Base-by-base conservation (phyloP, 140 eudicot species). In the Cichorium intybus region DNA sequence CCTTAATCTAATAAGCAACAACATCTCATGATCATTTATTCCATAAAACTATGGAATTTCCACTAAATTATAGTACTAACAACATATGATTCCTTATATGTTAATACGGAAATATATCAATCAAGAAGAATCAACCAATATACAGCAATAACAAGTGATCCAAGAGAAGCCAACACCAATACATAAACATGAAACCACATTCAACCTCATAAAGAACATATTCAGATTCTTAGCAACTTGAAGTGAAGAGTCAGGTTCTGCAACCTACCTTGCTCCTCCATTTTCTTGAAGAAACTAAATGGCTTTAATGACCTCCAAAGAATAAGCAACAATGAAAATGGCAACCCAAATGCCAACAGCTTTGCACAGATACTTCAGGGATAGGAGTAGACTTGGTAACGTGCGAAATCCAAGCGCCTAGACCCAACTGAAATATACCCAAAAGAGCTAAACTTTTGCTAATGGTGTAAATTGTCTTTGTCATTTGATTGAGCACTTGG, bases 191-290 rank as follows among this genome's bases (percentile, higher is more conserved):
- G 93, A 61, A 73, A 88, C 93, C 50, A 85, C 89, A 21, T 80
- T 85, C 77, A 85, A 63, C 63, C 98, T 77, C 43, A 74, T 76
- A 64, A 88, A 92, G 22, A 92, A 79, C 75, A 86, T 77, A 71
- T 80, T 84, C 80, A 92, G 56, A 69, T 77, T 78, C 84, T 92
- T 92, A 29, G 89, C 79, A 78, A 85, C 80, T 77, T 92, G 98
- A 50, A 92, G 88, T 14, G 89, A 24, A 89, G 80, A 41, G 98
- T 92, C 76, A 92, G 48, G 62, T 88, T 77, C 79, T 92, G 98
- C 74, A 92, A 51, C 88, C 96, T 84, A 24, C 96, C 96, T 67
- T 79, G 88, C 66, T 83, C 90, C 88, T 92, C 98, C 98, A 92
- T 88, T 70, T 85, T 92, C 84, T 80, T 83, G 54, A 92, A 92